Evolutionary conservation across 208 protist genomes (phyloP).

Genomic region (Crithidia acanthocephali): DNA sequence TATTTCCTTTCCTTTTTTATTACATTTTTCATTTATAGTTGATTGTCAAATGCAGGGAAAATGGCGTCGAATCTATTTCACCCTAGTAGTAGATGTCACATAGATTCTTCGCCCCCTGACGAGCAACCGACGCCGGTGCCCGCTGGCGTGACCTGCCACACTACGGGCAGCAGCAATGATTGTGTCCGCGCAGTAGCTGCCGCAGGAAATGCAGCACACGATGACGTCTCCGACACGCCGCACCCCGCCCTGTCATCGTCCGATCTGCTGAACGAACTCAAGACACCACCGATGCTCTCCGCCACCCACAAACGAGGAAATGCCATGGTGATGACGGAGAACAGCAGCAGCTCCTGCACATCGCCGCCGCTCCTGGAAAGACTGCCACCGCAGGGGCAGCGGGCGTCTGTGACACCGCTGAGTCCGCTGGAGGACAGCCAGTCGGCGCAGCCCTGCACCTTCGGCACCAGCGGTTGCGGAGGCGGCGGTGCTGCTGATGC

Average conservation of each 20-base stretch:
- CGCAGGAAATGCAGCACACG: background rate
- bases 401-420: background rate
- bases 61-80: background rate
- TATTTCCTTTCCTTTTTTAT: background rate
- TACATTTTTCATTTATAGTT: slow-evolving; percentile 9
- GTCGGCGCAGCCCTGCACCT: background rate
- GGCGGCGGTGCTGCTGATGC: background rate
- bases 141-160: background rate
- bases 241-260: background rate
- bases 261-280: slow-evolving; percentile 3
- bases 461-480: background rate
- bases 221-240: background rate
- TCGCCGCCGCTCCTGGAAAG: background rate
- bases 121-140: background rate
- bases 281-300: slow-evolving; percentile 1
- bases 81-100: background rate
- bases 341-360: background rate
- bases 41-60: background rate
- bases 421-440: background rate
- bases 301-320: background rate
- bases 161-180: too few species aligned
- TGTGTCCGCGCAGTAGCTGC: background rate
- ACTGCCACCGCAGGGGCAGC: background rate
- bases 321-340: background rate
- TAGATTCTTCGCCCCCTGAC: background rate